Base-by-base conservation (phyloP, 140 eudicot genomes). In the Senecio squalidus region DNA sequence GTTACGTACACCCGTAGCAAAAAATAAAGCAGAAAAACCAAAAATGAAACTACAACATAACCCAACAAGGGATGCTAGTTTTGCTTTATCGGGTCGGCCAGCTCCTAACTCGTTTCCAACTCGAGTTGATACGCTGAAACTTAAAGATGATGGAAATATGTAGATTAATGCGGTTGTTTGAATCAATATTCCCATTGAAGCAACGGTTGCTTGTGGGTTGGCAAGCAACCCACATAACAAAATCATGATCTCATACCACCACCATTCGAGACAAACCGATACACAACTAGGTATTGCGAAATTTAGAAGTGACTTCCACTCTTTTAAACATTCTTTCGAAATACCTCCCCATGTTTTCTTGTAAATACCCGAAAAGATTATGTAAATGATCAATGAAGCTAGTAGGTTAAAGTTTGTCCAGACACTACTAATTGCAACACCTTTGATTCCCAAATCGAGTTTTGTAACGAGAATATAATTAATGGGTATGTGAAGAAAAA, bases 191-290 rank as follows among this genome's bases (percentile, higher is more conserved):
- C 96, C 96, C 96, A 88, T 88, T 36, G 96, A 88, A 0, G 94
- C 85, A 11, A 84, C 94, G 4, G 96, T 81, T 5, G 94, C 87
- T 57, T 51, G 74, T 1, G 96, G 96, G 53, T 81, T 79, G 7
- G 55, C 14, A 0, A 88, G 48, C 9, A 84, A 18, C 21, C 96
- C 96, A 55, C 96, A 88, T 0, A 88, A 60, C 55, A 88, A 30
- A 7, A 88, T 79, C 96, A 88, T 88, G 29, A 88, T 80, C 59
- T 86, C 91, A 43, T 86, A 86, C 95, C 95, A 86, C 95, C 95
- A 86, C 95, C 95, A 86, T 48, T 87, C 94, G 15, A 88, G 77
- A 47, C 96, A 88, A 20, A 88, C 94, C 3, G 96, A 84, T 52
- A 88, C 45, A 74, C 96, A 88, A 71, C 96, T 84, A 0, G 96